Base-by-base conservation (phyloP, 1,284 basidiomycete species). In the Cutaneotrichosporon cavernicola region DNA sequence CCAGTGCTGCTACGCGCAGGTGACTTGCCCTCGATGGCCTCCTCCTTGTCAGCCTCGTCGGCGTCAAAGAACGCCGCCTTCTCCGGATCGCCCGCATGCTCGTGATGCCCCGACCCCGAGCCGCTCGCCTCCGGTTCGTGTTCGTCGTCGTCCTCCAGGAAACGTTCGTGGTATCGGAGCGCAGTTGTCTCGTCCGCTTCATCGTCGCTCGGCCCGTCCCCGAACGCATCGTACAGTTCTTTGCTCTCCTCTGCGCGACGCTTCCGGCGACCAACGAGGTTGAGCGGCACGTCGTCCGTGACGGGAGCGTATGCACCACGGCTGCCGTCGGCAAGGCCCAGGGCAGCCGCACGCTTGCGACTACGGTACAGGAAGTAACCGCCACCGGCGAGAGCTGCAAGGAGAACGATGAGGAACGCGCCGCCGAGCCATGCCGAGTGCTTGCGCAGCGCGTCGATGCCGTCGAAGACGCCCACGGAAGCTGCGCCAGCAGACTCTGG, bases 201-300 rank as follows among this genome's bases (percentile, higher is more conserved):
- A 1, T 72, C 71, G 58, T 79, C 77, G 47, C 73, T 73, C 18
- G 76, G 76, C 30, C 76, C 78, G 72, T 92, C 91, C 22, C 91
- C 92, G 80, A 95, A 95, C 16, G 92, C 92, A 79, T 95, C 92
- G 73, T 95, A 95, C 62, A 95, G 76, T 77, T 95, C 92, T 81
- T 89, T 91, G 36, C 70, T 70, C 53, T 75, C 72, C 58, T 60
- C 63, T 32, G 49, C 58, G 21, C 34, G 34, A 13, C 79, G 58
- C 81, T 81, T 32, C 77, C 58, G 65, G 43, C 81, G 81, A 61
- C 76, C 74, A n/a, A 92, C 76, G 4, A 87, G 77, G 56, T 84
- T 84, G 89, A 95, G 89, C 4, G 86, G 85, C 56, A 92, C 82
- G 60, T 91, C 90, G 52, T 91, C 65, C 36, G 83, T 85, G 9